Percentiles rank a stretch among this genome's conserved stretches.
Conservation (phyloP, 1,284 basidiomycete species). For the Sanghuangporus sanghuang region DNA sequence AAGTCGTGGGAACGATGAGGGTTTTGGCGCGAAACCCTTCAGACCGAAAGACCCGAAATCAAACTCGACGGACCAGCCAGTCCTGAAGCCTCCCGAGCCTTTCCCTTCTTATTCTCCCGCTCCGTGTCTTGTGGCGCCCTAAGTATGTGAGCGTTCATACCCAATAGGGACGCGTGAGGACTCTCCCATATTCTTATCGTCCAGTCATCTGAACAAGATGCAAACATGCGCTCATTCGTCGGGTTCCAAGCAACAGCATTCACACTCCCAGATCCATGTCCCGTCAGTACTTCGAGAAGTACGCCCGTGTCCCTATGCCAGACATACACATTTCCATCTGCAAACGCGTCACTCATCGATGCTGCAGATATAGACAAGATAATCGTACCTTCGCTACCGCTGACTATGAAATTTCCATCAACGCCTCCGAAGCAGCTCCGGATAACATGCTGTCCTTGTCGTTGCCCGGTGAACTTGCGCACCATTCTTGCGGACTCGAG, state of each 20-base stretch:
- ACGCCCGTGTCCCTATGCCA: slow-evolving; percentile 89
- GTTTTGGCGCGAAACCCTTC: background rate
- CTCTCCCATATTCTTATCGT: slow-evolving; percentile 85
- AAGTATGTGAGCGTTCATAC: background rate
- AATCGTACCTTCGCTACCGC: slow-evolving; percentile 86
- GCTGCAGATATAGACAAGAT: slow-evolving; percentile 3
- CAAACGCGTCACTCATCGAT: background rate
- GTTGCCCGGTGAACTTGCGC: slow-evolving; percentile 79
- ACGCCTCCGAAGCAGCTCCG: slow-evolving; percentile 93
- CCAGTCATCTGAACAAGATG: slow-evolving; percentile 85
- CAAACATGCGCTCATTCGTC: slow-evolving; percentile 81
- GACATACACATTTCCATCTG: slow-evolving; percentile 88
- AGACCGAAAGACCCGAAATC: slow-evolving; percentile 17
- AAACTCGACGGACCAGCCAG: slow-evolving; percentile 23
- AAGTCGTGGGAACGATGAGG: background rate
- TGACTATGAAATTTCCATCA: slow-evolving; percentile 85
- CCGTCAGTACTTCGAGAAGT: slow-evolving; percentile 77
- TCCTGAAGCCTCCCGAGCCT: slow-evolving; percentile 51
- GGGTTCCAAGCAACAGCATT: slow-evolving; percentile 98
- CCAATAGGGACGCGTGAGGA: slow-evolving; percentile 31
- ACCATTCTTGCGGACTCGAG: slow-evolving; percentile 64
- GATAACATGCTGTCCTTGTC: slow-evolving; percentile 79
- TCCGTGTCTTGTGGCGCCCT: slow-evolving; percentile 22
- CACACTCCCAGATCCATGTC: slow-evolving; percentile 84
- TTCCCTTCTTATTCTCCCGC: slow-evolving; percentile 60